Evolutionary conservation across 176 grass and related monocot genomes (phyloP).

Genomic region (Olyra latifolia): DNA sequence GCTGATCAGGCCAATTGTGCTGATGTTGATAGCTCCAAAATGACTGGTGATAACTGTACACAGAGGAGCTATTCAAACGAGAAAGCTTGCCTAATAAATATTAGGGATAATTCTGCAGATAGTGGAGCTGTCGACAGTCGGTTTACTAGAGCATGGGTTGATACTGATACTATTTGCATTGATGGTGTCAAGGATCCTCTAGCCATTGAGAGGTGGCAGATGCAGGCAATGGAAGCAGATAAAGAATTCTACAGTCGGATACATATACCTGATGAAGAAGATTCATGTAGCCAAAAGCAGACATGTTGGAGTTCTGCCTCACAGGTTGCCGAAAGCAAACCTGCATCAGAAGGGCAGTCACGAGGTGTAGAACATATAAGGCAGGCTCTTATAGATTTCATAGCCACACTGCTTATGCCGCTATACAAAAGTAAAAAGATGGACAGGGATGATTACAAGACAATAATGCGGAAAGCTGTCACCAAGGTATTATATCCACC

Average conservation of each 20-base stretch:
- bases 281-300: constrained; percentile 64
- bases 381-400: constrained; percentile 87
- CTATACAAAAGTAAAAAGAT: constrained; percentile 87
- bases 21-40: constrained; percentile 75
- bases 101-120: constrained; percentile 67
- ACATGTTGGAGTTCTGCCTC: constrained; percentile 64
- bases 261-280: constrained; percentile 72
- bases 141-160: constrained; percentile 87
- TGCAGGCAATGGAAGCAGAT: constrained; percentile 92
- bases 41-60: constrained; percentile 64
- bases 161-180: constrained; percentile 68
- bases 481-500: constrained; percentile 67
- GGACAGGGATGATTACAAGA: constrained; percentile 74
- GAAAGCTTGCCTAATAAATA: constrained; percentile 59
- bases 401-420: constrained; percentile 82
- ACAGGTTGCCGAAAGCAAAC: constrained; percentile 68
- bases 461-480: constrained; percentile 91
- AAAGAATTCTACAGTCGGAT: constrained; percentile 85
- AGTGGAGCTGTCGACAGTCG: constrained; percentile 62
- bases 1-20: constrained; percentile 46
- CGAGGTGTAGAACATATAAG: constrained; percentile 75
- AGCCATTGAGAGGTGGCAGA: constrained; percentile 97
- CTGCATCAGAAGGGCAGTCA: constrained; percentile 59
- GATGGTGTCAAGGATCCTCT: constrained; percentile 87
- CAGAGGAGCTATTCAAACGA: constrained; percentile 64